Conservation (phyloP, 83 land plant species). For the Diphasiastrum complanatum region DNA sequence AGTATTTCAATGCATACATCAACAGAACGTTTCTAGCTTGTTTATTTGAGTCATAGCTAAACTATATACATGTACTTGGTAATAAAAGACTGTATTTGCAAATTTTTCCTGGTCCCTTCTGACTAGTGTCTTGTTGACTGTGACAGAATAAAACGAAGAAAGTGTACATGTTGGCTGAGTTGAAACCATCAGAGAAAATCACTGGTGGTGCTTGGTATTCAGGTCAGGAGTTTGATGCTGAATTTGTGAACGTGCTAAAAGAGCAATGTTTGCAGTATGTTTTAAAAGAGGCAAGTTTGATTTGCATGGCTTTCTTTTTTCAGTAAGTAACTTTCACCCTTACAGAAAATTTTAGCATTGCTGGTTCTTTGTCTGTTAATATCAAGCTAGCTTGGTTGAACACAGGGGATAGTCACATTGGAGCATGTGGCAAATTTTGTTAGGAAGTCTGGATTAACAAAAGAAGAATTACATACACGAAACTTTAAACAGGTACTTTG, state of each 20-base stretch:
- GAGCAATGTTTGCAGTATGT: conserved; percentile 19
- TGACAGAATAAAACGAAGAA: conserved; percentile 30
- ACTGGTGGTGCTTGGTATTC: conserved; percentile 55
- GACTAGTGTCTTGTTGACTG: too few relatives aligned
- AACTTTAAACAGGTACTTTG: conserved; percentile 38
- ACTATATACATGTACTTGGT: too few relatives aligned
- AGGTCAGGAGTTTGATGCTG: conserved; percentile 41
- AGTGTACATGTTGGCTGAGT: conserved; percentile 45
- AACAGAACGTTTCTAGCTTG: too few relatives aligned
- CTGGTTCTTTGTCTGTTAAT: too few relatives aligned
- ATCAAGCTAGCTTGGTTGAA: too few relatives aligned
- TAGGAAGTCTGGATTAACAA: conserved; percentile 13
- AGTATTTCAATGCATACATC: too few relatives aligned
- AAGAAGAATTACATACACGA: conserved; percentile 11
- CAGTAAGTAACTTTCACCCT: neutral
- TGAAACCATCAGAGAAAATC: conserved; percentile 53
- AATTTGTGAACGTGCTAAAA: conserved; percentile 27
- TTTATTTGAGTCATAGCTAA: too few relatives aligned
- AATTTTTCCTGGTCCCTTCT: too few relatives aligned
- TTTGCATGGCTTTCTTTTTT: neutral
- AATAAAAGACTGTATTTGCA: too few relatives aligned
- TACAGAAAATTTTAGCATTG: neutral
- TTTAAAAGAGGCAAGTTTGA: conserved; percentile 5
- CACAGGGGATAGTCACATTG: conserved; percentile 29
- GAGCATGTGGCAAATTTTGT: conserved; percentile 25